These are phyloP conservation scores for Acacia acuminata DNA, from an alignment of 306 rosid genomes.

Conservation along the genomic window DNA sequence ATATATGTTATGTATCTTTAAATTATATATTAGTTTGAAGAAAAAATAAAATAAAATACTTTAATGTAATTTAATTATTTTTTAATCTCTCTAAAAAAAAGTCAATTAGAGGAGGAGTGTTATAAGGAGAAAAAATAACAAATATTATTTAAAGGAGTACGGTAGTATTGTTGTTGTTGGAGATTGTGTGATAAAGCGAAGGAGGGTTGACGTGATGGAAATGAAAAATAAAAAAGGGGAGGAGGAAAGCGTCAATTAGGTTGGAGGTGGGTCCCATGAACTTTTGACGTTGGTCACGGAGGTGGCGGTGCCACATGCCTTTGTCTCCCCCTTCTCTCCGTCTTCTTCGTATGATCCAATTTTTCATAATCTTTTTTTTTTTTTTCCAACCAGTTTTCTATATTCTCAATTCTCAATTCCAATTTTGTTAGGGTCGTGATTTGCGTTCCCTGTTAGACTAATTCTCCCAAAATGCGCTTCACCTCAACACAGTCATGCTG, in stretches of 20 bases:
- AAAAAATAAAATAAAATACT: no score
- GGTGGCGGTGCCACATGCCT: constrained; percentile 13
- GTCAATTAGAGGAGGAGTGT: no score
- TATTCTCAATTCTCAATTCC: not conserved
- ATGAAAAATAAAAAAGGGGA: not conserved
- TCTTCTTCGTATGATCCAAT: not conserved
- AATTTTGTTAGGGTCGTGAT: not conserved
- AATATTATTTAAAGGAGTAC: no score
- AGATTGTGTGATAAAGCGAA: not conserved
- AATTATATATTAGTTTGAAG: no score
- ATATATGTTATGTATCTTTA: no score
- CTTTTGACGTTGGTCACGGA: constrained; percentile 14
- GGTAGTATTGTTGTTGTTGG: not conserved
- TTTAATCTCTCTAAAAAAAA: no score
- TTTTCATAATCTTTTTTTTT: no score
- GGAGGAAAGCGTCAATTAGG: not conserved
- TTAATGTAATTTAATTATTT: no score
- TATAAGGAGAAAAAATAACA: no score
- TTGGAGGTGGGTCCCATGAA: not conserved
- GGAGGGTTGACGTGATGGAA: not conserved
- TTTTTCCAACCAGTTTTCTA: not conserved
- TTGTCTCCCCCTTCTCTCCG: not conserved
- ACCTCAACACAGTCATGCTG: not conserved
- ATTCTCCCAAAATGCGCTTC: no score
- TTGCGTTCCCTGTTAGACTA: not conserved